These are phyloP conservation scores for Caryopteris hybrid DNA, from an alignment of 305 asterid species.

Conservation along the genomic window DNA sequence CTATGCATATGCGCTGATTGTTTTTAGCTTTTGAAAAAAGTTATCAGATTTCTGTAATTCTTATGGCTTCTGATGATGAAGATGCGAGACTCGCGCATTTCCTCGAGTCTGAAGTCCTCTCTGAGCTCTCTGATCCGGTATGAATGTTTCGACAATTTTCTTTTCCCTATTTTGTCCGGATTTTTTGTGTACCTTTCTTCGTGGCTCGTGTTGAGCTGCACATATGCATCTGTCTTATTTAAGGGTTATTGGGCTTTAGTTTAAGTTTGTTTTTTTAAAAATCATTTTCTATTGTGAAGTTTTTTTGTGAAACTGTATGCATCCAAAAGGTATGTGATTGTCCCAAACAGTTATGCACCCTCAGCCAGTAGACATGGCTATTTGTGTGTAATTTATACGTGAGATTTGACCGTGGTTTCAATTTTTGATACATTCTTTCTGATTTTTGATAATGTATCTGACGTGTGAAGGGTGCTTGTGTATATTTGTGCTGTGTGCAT, in stretches of 20 bases:
- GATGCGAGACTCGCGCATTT: constrained; percentile 75
- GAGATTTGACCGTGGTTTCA: not conserved
- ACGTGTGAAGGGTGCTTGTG: not conserved
- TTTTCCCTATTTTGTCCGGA: not conserved
- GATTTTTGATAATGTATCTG: not conserved
- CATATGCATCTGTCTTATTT: not conserved
- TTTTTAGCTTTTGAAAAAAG: not conserved
- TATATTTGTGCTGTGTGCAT: not conserved
- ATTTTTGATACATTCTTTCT: not conserved
- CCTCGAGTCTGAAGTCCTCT: constrained; percentile 80
- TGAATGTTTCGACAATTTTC: not conserved
- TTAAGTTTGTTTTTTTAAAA: not conserved
- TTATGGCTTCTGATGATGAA: constrained; percentile 86
- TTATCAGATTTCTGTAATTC: not conserved
- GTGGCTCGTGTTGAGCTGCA: not conserved
- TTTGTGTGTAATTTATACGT: not conserved
- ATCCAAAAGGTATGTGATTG: not conserved
- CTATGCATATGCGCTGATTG: not conserved
- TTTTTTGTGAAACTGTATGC: not conserved
- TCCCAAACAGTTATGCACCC: not conserved
- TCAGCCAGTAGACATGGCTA: not conserved
- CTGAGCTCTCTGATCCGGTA: constrained; percentile 73
- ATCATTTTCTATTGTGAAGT: not conserved
- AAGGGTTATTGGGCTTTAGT: not conserved
- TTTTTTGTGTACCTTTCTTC: not conserved